Evolutionary conservation across 139 green algal genomes (phyloP).

Genomic region (Coelastrella sp.): DNA sequence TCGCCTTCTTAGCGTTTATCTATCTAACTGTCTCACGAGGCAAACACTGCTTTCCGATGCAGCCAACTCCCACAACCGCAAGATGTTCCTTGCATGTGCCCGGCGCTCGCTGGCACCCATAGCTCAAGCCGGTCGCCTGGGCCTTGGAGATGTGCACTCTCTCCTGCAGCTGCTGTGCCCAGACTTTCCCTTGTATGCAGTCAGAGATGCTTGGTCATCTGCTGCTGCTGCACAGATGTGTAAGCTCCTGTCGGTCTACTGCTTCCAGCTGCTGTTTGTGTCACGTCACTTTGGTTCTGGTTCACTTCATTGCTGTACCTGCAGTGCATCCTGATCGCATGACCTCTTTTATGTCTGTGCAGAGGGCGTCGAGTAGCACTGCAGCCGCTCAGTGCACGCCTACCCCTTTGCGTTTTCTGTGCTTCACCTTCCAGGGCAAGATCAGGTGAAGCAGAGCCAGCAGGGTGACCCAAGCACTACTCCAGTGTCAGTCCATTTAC

Average conservation of each 20-base stretch:
- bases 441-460: background rate
- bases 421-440: background rate
- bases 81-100: conserved; percentile 25
- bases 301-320: background rate
- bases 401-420: background rate
- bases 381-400: no score
- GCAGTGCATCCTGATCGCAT: no score
- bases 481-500: conserved; percentile 1
- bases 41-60: background rate
- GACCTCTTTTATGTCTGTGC: no score
- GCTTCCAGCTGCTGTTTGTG: background rate
- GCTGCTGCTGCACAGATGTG: conserved; percentile 20
- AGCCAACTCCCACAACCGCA: conserved; percentile 26
- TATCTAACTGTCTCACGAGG: no score
- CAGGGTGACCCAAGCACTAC: background rate
- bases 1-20: no score
- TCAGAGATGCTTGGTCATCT: conserved; percentile 21
- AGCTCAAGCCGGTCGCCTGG: background rate
- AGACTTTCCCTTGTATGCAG: conserved; percentile 2
- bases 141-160: conserved; percentile 21
- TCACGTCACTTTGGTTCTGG: background rate
- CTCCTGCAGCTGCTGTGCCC: conserved; percentile 36
- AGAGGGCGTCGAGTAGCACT: background rate
- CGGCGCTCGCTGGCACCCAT: background rate
- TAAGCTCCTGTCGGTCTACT: background rate